Evolutionary conservation across 345 rosid genomes (phyloP).

Genomic region (Camelina sativa): DNA sequence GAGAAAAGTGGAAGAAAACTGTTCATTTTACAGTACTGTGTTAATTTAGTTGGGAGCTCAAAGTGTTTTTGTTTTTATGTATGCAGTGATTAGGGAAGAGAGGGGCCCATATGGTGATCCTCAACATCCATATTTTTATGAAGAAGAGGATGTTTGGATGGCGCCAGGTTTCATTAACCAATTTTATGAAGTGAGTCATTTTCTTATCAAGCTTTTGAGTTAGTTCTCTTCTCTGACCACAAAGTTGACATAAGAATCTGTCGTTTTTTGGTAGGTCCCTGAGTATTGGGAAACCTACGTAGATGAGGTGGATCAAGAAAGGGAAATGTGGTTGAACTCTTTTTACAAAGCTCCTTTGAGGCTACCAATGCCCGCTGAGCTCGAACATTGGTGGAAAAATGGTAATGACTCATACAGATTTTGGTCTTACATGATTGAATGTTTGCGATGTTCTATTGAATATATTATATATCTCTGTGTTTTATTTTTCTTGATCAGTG

Average conservation of each 20-base stretch:
- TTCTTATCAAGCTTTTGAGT: conserved; percentile 30
- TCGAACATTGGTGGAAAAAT: conserved; percentile 92
- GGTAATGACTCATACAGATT: conserved; percentile 48
- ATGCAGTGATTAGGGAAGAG: conserved; percentile 91
- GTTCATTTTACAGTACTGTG: neutral
- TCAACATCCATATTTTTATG: conserved; percentile 88
- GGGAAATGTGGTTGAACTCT: conserved; percentile 95
- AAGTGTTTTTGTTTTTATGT: neutral
- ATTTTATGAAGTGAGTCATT: conserved; percentile 69
- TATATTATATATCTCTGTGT: neutral
- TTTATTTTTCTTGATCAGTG: conserved; percentile 45
- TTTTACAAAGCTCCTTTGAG: conserved; percentile 91
- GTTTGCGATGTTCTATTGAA: neutral
- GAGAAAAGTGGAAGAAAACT: conserved; percentile 3
- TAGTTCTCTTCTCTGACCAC: conserved; percentile 29
- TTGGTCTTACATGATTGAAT: conserved; percentile 22
- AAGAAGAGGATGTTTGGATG: conserved; percentile 98
- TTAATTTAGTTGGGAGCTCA: conserved; percentile 20
- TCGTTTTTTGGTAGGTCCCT: conserved; percentile 63
- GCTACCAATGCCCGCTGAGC: conserved; percentile 95
- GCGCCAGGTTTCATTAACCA: conserved; percentile 96
- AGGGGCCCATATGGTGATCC: conserved; percentile 92
- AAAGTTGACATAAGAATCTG: conserved; percentile 26
- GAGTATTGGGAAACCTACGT: conserved; percentile 91
- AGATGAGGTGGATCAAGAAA: conserved; percentile 86